A percentile compares a stretch with the other conserved stretches of the same genome.
These are phyloP conservation scores for Phytopythium montanum DNA, from an alignment of 352 stramenopile genomes.

Conservation along the genomic window DNA sequence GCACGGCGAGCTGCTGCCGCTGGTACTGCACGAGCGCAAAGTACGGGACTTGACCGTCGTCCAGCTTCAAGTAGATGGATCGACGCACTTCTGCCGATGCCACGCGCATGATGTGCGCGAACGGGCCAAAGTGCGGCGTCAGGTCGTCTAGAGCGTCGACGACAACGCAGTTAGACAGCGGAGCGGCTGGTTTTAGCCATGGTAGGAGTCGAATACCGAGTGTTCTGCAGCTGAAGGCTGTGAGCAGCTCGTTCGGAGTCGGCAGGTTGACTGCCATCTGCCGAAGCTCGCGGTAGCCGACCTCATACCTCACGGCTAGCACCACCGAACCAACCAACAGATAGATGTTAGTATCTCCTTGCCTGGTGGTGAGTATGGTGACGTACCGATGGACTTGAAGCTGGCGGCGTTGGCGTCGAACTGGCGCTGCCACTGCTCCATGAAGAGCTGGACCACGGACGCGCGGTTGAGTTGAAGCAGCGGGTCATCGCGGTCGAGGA, in stretches of 20 bases:
- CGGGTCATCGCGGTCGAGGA: constrained; percentile 36
- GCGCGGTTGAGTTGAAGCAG: constrained; percentile 46
- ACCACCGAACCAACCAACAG: neutral
- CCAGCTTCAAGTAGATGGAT: constrained; percentile 35
- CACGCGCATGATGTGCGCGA: constrained; percentile 36
- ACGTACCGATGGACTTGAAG: constrained; percentile 65
- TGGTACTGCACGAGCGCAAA: constrained; percentile 68
- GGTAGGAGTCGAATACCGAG: constrained; percentile 21
- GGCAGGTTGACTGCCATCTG: constrained; percentile 51
- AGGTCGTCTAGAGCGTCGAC: constrained; percentile 37
- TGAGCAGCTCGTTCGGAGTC: constrained; percentile 55
- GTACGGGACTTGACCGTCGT: constrained; percentile 30
- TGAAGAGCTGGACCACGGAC: constrained; percentile 52
- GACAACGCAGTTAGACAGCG: neutral
- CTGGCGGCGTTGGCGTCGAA: constrained; percentile 45
- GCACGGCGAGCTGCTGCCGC: constrained; percentile 41
- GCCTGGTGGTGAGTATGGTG: neutral
- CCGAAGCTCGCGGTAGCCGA: constrained; percentile 61
- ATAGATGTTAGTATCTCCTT: neutral
- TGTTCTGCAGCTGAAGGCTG: constrained; percentile 50
- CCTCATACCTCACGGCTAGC: constrained; percentile 54
- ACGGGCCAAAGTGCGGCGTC: constrained; percentile 50
- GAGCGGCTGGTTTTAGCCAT: neutral
- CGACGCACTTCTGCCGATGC: constrained; percentile 37
- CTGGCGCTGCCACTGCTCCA: constrained; percentile 52